phyloP scores from a whole-genome alignment of 768 basidiomycete genomes.

The Amanita inopinata region DNA sequence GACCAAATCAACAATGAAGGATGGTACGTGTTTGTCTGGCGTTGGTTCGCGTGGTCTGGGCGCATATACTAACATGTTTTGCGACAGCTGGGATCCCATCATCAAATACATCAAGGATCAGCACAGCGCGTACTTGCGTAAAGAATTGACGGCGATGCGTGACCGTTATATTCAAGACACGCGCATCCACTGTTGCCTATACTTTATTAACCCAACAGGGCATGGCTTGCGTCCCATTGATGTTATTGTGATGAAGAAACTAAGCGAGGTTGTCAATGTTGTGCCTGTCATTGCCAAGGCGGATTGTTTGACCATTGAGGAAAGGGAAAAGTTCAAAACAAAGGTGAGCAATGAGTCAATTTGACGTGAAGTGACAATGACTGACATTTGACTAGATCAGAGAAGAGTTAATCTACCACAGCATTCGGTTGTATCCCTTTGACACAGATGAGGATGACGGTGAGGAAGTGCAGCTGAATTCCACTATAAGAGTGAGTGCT shows the following conservation, averaged over 20 bases:
- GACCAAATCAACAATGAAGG: conserved; percentile 99
- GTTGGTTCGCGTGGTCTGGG: not conserved
- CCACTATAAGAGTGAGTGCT: conserved; percentile 70
- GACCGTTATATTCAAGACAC: conserved; percentile 98
- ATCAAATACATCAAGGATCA: conserved; percentile 99
- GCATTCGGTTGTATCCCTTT: conserved; percentile 93
- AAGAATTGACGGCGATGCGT: conserved; percentile 97
- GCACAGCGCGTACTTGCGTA: conserved; percentile 96
- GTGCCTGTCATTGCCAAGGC: conserved; percentile 99
- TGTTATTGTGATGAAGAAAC: conserved; percentile 97
- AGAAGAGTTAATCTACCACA: conserved; percentile 83
- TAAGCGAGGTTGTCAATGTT: conserved; percentile 97
- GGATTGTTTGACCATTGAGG: conserved; percentile 88
- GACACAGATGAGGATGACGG: conserved; percentile 94
- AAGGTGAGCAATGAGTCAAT: conserved; percentile 44
- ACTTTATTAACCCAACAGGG: conserved; percentile 99
- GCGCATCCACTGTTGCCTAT: conserved; percentile 94
- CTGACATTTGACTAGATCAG: conserved; percentile 56
- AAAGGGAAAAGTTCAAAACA: conserved; percentile 87
- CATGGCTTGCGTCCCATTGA: conserved; percentile 95
- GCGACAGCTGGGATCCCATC: conserved; percentile 92
- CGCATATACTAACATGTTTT: not conserved
- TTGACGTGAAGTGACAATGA: not conserved
- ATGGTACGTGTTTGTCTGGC: conserved; percentile 47
- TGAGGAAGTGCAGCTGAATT: conserved; percentile 86